phyloP scores from a whole-genome alignment of 345 rosid genomes.

The Cardamine chenopodiifolia region DNA sequence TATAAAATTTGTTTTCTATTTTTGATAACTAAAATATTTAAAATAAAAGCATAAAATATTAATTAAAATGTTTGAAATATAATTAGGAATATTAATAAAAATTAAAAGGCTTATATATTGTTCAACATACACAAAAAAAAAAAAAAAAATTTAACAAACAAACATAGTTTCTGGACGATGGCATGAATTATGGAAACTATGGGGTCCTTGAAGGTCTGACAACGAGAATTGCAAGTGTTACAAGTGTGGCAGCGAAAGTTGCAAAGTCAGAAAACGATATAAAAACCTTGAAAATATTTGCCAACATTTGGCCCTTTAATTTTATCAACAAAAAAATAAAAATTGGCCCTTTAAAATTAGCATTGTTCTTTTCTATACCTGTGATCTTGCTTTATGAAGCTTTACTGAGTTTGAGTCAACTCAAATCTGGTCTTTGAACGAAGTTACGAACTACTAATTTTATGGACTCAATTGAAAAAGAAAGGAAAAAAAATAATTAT shows the following conservation, averaged over 20 bases:
- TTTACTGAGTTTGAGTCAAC: background rate
- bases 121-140: background rate
- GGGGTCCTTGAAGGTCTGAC: background rate
- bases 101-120: background rate
- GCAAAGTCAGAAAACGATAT: background rate
- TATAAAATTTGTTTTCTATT: too few species aligned
- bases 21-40: too few species aligned
- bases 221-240: background rate
- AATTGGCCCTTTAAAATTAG: background rate
- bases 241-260: background rate
- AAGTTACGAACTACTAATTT: background rate
- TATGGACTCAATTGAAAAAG: background rate
- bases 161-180: background rate
- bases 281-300: background rate
- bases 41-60: too few species aligned
- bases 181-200: background rate
- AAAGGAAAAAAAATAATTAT: background rate
- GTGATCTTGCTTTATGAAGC: background rate
- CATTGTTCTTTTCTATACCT: background rate
- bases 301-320: background rate
- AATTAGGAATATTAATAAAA: background rate
- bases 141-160: background rate
- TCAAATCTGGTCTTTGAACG: background rate
- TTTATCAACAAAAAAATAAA: too few species aligned
- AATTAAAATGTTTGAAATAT: background rate